Evolutionary conservation across 2,329 filamentous ascomycete genomes (phyloP).

Genomic region (Arthrobotrys megalospora): DNA sequence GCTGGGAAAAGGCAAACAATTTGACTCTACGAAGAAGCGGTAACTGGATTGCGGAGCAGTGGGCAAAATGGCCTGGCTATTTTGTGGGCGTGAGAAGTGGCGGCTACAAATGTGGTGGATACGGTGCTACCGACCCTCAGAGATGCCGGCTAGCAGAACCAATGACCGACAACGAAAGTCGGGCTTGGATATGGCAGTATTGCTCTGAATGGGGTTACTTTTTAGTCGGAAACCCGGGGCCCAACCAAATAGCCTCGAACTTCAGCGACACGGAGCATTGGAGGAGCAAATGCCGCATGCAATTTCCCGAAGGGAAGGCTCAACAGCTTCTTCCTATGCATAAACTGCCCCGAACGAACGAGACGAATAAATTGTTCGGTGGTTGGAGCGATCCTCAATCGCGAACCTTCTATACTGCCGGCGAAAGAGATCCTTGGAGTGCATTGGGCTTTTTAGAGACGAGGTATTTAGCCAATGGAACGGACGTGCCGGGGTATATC

Average conservation of each 20-base stretch:
- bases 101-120: constrained; percentile 66
- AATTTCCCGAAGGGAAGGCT: constrained; percentile 69
- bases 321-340: constrained; percentile 67
- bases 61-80: constrained; percentile 46
- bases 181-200: constrained; percentile 66
- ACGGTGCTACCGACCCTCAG: constrained; percentile 62
- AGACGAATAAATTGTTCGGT: constrained; percentile 69
- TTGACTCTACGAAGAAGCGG: constrained; percentile 9
- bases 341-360: constrained; percentile 66
- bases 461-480: constrained; percentile 65
- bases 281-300: constrained; percentile 69
- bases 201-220: constrained; percentile 73
- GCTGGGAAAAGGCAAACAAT: constrained; percentile 37
- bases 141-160: background rate
- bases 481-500: constrained; percentile 67
- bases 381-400: constrained; percentile 68
- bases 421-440: constrained; percentile 72
- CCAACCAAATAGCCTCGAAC: constrained; percentile 69
- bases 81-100: background rate
- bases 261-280: constrained; percentile 70
- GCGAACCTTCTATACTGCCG: constrained; percentile 64
- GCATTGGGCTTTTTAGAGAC: constrained; percentile 68
- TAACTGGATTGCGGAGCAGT: constrained; percentile 43
- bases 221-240: constrained; percentile 70
- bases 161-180: background rate